Evolutionary conservation across 768 basidiomycete genomes (phyloP).

Genomic region (Terana coerulea): DNA sequence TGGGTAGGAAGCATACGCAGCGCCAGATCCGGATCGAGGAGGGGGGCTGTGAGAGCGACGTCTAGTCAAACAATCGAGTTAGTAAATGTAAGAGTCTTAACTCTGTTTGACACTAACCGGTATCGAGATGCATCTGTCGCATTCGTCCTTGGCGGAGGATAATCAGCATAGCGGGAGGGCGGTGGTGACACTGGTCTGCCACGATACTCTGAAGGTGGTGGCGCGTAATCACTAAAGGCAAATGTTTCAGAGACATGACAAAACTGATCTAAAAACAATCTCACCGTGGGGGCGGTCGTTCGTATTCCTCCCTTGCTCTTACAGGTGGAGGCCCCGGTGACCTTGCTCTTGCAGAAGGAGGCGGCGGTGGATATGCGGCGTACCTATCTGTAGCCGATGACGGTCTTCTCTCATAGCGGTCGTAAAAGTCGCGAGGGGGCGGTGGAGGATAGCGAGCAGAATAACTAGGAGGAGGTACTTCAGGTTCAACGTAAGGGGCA

Average conservation of each 20-base stretch:
- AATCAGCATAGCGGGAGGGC: constrained; percentile 30
- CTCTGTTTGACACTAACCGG: constrained; percentile 28
- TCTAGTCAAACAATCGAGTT: constrained; percentile 29
- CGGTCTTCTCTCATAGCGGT: constrained; percentile 56
- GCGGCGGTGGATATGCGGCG: constrained; percentile 39
- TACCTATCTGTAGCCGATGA: constrained; percentile 40
- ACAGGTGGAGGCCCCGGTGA: constrained; percentile 52
- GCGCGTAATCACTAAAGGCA: constrained; percentile 48
- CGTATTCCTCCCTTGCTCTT: constrained; percentile 60
- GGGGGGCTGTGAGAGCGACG: constrained; percentile 74
- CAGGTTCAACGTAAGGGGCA: constrained; percentile 41
- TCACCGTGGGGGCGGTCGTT: constrained; percentile 58
- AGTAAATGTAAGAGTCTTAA: not conserved
- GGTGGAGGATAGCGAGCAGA: constrained; percentile 49
- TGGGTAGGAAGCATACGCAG: constrained; percentile 50
- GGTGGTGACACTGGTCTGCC: constrained; percentile 50
- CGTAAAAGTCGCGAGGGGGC: constrained; percentile 42
- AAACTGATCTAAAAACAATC: constrained; percentile 12
- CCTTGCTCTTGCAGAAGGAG: constrained; percentile 44
- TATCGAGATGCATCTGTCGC: constrained; percentile 29
- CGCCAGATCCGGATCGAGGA: constrained; percentile 39
- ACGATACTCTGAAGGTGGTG: constrained; percentile 47
- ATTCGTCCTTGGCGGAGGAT: constrained; percentile 43
- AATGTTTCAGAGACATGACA: constrained; percentile 2
- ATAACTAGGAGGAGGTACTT: constrained; percentile 41